Evolutionary conservation across 1,284 basidiomycete genomes (phyloP).

Genomic region (Neotropicomus parvogracilis): DNA sequence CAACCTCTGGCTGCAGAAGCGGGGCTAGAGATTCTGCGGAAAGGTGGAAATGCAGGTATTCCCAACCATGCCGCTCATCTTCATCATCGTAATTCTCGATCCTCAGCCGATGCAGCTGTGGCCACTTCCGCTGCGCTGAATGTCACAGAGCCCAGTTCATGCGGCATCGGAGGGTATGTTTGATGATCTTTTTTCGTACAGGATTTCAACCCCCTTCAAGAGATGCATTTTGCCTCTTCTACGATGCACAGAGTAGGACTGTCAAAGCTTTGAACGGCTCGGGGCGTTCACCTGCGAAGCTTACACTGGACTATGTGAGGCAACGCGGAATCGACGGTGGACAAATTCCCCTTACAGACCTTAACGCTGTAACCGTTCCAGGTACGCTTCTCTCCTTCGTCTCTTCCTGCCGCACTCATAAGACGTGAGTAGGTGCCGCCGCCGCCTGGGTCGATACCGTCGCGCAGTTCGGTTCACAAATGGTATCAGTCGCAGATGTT

Average conservation of each 20-base stretch:
- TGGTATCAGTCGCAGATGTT: constrained; percentile 75
- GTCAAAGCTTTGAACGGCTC: constrained; percentile 87
- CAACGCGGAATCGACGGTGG: constrained; percentile 65
- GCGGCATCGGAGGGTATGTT: constrained; percentile 76
- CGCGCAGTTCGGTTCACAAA: constrained; percentile 80
- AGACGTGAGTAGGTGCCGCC: constrained; percentile 62
- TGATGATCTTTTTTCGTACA: not conserved
- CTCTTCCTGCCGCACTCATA: not conserved
- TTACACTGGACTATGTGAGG: constrained; percentile 74
- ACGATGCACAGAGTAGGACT: constrained; percentile 73
- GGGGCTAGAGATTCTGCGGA: constrained; percentile 83
- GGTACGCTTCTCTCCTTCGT: constrained; percentile 37
- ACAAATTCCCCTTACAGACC: constrained; percentile 67
- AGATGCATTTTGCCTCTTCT: constrained; percentile 92
- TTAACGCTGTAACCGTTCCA: constrained; percentile 92
- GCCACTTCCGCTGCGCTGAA: constrained; percentile 87
- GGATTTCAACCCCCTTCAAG: constrained; percentile 36
- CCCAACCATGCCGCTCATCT: not conserved
- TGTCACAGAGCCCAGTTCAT: constrained; percentile 78
- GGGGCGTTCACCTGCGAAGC: constrained; percentile 77
- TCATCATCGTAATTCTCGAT: constrained; percentile 1
- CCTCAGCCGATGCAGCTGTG: constrained; percentile 66
- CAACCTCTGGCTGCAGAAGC: constrained; percentile 89
- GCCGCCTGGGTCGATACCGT: constrained; percentile 93
- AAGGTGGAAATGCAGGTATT: constrained; percentile 88